phyloP scores from a whole-genome alignment of 208 protist species.

The Trypanosoma melophagium region DNA sequence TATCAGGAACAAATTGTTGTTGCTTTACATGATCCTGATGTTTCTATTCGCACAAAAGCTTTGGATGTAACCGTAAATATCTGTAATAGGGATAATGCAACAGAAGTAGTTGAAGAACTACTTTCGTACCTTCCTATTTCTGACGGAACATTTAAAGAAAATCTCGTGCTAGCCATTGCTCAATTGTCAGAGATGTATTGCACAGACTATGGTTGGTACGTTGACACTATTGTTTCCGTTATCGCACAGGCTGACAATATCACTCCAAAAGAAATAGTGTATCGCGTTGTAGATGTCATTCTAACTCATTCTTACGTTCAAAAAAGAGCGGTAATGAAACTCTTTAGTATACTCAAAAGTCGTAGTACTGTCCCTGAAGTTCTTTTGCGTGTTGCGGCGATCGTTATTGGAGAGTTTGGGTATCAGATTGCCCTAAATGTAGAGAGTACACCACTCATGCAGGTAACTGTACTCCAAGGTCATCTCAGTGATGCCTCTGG shows the following conservation, averaged over 20 bases:
- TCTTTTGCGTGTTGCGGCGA: conserved; percentile 77
- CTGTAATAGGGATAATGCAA: conserved; percentile 92
- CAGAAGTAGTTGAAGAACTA: conserved; percentile 93
- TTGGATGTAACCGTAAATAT: conserved; percentile 97
- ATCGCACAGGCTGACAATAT: conserved; percentile 95
- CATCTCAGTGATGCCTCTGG: conserved; percentile 67
- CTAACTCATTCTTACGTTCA: conserved; percentile 96
- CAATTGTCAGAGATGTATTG: conserved; percentile 96
- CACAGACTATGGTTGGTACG: conserved; percentile 93
- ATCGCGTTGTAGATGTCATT: conserved; percentile 94
- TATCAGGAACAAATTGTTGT: conserved; percentile 92
- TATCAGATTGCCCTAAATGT: conserved; percentile 95
- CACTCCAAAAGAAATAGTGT: conserved; percentile 92
- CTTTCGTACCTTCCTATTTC: conserved; percentile 89
- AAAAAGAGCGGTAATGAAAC: conserved; percentile 90
- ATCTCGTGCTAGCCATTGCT: conserved; percentile 95
- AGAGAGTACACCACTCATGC: conserved; percentile 66
- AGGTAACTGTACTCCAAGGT: conserved; percentile 83
- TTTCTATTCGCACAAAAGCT: conserved; percentile 96
- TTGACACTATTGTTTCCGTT: conserved; percentile 96
- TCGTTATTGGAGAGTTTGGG: conserved; percentile 97
- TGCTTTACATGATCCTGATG: conserved; percentile 95
- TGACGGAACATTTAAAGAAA: conserved; percentile 92
- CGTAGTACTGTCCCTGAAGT: conserved; percentile 43
- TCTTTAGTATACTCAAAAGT: conserved; percentile 55